Evolutionary conservation across 148 eudicot species (phyloP).

Genomic region (Chenopodium album): DNA sequence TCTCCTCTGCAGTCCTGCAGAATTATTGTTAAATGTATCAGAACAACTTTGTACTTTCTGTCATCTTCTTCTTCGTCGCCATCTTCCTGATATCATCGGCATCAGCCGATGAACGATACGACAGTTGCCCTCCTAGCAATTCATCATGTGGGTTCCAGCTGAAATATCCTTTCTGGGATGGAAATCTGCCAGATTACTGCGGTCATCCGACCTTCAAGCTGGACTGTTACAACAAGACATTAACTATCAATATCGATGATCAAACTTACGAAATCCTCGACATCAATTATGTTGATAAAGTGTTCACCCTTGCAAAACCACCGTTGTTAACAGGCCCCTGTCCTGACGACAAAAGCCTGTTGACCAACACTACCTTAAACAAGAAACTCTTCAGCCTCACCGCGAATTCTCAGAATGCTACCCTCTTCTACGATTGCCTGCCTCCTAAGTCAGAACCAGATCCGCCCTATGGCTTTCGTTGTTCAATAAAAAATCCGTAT

Average conservation of each 20-base stretch:
- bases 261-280: background rate
- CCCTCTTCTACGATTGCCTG: constrained; percentile 16
- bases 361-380: constrained; percentile 15
- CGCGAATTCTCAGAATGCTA: constrained; percentile 6
- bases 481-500: background rate
- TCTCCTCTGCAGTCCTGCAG: background rate
- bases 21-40: background rate
- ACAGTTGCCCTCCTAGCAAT: background rate
- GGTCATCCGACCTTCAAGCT: constrained; percentile 30
- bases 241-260: background rate
- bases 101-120: background rate
- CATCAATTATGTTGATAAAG: constrained; percentile 10
- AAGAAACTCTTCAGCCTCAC: background rate
- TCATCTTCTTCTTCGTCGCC: background rate
- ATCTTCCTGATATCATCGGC: background rate
- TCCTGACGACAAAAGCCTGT: background rate
- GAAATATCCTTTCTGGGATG: constrained; percentile 41
- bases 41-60: background rate
- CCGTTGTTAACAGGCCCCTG: constrained; percentile 1
- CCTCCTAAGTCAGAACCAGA: rapidly evolving
- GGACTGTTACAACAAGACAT: background rate
- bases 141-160: constrained; percentile 1
- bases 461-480: constrained; percentile 12
- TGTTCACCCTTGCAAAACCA: constrained; percentile 8
- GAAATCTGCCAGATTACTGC: constrained; percentile 20